A percentile compares a stretch with the other conserved stretches of the same genome.
Evolutionary conservation across 495 filamentous ascomycete genomes (phyloP).

Genomic region (Chaetomium fimeti): DNA sequence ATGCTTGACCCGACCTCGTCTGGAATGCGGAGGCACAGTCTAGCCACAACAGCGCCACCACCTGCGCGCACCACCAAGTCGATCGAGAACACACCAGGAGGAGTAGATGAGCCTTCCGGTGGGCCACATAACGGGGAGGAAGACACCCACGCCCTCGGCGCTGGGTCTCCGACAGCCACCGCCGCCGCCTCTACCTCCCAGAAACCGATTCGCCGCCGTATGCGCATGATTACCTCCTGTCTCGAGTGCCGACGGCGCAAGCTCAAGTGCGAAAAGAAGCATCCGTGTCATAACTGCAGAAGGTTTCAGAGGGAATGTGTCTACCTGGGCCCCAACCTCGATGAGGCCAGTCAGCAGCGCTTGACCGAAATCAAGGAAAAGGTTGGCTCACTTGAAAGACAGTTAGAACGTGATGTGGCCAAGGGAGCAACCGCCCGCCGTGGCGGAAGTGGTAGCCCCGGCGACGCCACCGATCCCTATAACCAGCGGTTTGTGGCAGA

Average conservation of each 20-base stretch:
- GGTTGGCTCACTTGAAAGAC: slow-evolving; percentile 61
- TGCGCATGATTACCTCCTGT: slow-evolving; percentile 67
- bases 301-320: slow-evolving; percentile 63
- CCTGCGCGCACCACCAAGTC: neutral
- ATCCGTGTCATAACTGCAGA: slow-evolving; percentile 69
- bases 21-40: neutral
- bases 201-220: slow-evolving; percentile 59
- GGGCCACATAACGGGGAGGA: slow-evolving; percentile 10
- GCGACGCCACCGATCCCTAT: neutral
- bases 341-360: slow-evolving; percentile 58
- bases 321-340: slow-evolving; percentile 60
- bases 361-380: slow-evolving; percentile 70
- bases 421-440: slow-evolving; percentile 32
- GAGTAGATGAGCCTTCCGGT: too few relatives aligned
- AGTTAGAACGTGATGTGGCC: slow-evolving; percentile 57
- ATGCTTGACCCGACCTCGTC: neutral
- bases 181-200: neutral
- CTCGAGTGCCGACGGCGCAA: slow-evolving; percentile 75
- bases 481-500: slow-evolving; percentile 43
- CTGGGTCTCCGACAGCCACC: neutral
- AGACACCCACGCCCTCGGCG: neutral
- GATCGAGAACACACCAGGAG: neutral
- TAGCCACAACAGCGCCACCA: neutral
- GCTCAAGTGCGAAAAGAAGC: slow-evolving; percentile 73
- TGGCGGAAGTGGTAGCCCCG: slow-evolving; percentile 2